These are phyloP conservation scores for Kuraishia ogatae DNA, from an alignment of 805 yeast species.

Conservation along the genomic window DNA sequence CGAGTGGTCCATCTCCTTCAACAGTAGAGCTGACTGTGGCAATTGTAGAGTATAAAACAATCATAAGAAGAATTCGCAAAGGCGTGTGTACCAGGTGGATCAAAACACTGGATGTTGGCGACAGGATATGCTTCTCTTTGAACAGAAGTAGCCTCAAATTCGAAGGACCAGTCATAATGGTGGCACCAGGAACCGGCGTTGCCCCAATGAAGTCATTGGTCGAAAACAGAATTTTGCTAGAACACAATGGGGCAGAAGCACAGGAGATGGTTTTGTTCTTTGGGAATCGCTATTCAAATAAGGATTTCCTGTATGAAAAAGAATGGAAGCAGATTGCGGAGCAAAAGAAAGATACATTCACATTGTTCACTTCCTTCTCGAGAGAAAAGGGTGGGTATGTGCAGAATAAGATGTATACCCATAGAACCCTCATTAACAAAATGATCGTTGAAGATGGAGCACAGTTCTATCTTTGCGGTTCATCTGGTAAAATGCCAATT, in stretches of 20 bases:
- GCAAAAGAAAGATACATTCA: constrained; percentile 23
- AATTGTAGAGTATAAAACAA: constrained; percentile 79
- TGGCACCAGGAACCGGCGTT: constrained; percentile 93
- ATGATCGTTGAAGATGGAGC: constrained; percentile 49
- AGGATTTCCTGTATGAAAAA: constrained; percentile 60
- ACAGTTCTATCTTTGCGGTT: constrained; percentile 77
- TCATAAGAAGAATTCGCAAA: constrained; percentile 60
- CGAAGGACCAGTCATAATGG: constrained; percentile 39
- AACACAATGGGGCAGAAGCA: constrained; percentile 2
- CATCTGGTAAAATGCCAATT: constrained; percentile 90
- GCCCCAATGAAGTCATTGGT: constrained; percentile 85
- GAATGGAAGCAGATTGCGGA: constrained; percentile 34
- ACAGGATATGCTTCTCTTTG: constrained; percentile 42
- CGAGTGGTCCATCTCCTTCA: constrained; percentile 42
- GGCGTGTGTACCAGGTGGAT: constrained; percentile 85
- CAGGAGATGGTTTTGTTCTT: constrained; percentile 48
- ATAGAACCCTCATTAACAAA: constrained; percentile 40
- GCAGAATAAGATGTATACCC: constrained; percentile 57
- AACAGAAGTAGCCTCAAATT: constrained; percentile 36
- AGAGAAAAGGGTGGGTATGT: constrained; percentile 58
- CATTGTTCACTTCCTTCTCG: constrained; percentile 37
- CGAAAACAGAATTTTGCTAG: constrained; percentile 16
- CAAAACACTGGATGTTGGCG: constrained; percentile 37
- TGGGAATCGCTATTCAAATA: constrained; percentile 61
- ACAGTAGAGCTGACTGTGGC: constrained; percentile 68